Base-by-base conservation (phyloP, 257 asterid genomes). In the Fraxinus anomala region DNA sequence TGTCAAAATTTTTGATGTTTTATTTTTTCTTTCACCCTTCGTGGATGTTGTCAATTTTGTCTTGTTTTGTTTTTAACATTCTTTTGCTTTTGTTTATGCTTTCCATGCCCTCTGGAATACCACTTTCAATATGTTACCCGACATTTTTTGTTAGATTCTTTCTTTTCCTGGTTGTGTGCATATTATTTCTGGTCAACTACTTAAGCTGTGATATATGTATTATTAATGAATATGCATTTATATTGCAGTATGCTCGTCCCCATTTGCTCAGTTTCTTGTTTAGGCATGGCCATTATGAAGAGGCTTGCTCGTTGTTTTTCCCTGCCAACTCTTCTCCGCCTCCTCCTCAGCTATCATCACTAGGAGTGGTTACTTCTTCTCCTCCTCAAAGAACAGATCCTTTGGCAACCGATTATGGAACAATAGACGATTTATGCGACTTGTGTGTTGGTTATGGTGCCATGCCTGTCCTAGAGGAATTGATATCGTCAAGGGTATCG, bases 261-360 rank as follows among this genome's bases (percentile, higher is more conserved):
- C 94, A 93, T 87, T 73, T 95, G 91, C 96, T 95, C 79, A 83
- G 81, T 82, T 95, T 93, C 88, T 90, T 95, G 96, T 93, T 95
- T 86, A 88, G 89, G 89, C 98, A 95, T 85, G 99, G 97, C 39
- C 91, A 91, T 75, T 95, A 85, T 75, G 85, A 88, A 85, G 98
- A 95, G 80, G 97, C 97, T 61, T 93, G 97, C 88, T 84, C 86
- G 80, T 85, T 95, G 82, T 92, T 93, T 85, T 93, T 95, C 74
- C 97, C 99, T 78, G 86, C 86, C 81, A 80, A 87, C 78, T 83
- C 97, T 59, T 87, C 93, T 84, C 97, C 99, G 56, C 80, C 82
- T 68, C 84, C 96, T 26, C 86, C 91, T 37, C 97, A 87, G 83
- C 88, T 91, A 83, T 83, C 95, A 68, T 84, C 92, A 9, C 72